Conservation (phyloP, 192 early-diverging fungal genomes). For the Coemansia sp. region DNA sequence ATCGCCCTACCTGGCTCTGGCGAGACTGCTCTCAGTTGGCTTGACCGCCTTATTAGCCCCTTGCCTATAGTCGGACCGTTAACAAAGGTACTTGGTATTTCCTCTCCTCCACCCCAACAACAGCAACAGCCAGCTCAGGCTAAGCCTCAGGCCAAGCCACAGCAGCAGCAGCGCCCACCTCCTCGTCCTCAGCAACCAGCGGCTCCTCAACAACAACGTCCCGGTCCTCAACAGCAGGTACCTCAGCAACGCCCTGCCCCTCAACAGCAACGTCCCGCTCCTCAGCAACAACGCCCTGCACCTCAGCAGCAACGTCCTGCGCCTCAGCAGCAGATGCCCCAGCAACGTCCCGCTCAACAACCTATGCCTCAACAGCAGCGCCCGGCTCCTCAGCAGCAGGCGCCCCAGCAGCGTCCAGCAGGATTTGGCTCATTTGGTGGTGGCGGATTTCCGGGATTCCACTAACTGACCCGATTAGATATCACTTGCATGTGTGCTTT, state of each 20-base stretch:
- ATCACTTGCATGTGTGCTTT: not conserved
- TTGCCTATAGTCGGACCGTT: constrained; percentile 41
- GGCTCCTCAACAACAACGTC: constrained; percentile 12
- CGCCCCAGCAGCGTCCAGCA: constrained; percentile 10
- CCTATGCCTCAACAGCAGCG: not conserved
- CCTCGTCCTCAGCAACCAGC: constrained; percentile 5
- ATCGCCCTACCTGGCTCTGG: constrained; percentile 42
- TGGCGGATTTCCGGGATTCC: constrained; percentile 22
- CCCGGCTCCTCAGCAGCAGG: not conserved
- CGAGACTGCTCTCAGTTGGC: constrained; percentile 35
- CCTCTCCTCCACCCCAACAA: constrained; percentile 15
- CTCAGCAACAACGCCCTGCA: not conserved
- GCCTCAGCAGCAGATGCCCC: not conserved
- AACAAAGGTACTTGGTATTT: constrained; percentile 32
- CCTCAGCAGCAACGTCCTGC: not conserved
- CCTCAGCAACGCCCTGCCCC: not conserved
- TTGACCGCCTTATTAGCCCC: constrained; percentile 41
- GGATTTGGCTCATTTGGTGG: constrained; percentile 14
- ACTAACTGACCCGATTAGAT: constrained; percentile 17
- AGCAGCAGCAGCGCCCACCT: constrained; percentile 15
- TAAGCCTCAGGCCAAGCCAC: constrained; percentile 27
- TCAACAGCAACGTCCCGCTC: constrained; percentile 1
- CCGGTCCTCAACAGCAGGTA: constrained; percentile 10
- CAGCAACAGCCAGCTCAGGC: constrained; percentile 15
- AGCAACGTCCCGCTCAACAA: not conserved